A percentile compares a stretch with the other conserved stretches of the same genome.
These are phyloP conservation scores for Calonectria hongkongensis DNA, from an alignment of 2,329 filamentous ascomycete genomes.

Conservation along the genomic window DNA sequence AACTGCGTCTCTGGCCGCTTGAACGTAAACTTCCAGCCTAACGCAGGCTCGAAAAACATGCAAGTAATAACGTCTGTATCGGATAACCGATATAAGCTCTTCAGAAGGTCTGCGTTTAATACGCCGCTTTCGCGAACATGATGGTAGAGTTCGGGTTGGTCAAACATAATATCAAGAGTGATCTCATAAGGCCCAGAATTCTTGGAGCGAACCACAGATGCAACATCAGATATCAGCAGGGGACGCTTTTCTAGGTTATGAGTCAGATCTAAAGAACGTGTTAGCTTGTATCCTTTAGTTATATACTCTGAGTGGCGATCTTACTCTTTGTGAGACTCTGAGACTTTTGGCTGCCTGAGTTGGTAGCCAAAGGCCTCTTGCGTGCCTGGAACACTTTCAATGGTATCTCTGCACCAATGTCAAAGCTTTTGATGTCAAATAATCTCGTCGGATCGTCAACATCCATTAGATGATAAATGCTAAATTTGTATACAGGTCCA, in stretches of 20 bases:
- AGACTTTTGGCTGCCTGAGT: neutral
- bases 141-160: neutral
- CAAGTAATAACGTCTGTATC: neutral
- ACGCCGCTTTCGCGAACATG: neutral
- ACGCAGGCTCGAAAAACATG: neutral
- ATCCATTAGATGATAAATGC: constrained; percentile 19
- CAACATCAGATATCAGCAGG: neutral
- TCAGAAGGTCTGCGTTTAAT: neutral
- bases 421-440: neutral
- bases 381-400: neutral
- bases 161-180: neutral
- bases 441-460: neutral
- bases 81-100: neutral
- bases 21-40: constrained; percentile 4
- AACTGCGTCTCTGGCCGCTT: neutral
- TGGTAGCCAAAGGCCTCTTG: neutral
- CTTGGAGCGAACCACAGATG: constrained; percentile 1
- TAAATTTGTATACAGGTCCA: constrained; percentile 10
- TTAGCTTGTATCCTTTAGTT: neutral
- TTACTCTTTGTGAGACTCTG: neutral
- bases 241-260: neutral
- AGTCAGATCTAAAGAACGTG: neutral
- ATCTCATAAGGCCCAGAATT: constrained; percentile 2
- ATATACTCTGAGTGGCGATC: neutral
- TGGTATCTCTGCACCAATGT: neutral